Evolutionary conservation across 768 basidiomycete species (phyloP).

Genomic region (Mycena indigotica): DNA sequence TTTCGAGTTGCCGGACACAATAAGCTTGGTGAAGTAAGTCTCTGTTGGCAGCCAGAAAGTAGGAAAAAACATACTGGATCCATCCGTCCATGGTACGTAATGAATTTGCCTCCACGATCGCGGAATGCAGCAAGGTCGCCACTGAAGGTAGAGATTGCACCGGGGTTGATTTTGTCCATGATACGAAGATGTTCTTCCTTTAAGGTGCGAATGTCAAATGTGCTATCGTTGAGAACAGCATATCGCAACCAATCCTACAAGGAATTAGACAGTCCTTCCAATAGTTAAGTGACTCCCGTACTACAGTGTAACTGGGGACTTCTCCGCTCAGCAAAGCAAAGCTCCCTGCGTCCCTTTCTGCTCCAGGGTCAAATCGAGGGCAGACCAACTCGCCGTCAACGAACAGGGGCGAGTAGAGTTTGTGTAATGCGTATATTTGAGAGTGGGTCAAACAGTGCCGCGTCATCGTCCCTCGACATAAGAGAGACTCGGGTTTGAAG

Average conservation of each 20-base stretch:
- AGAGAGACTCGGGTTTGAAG: constrained; percentile 22
- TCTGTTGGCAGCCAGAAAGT: not conserved
- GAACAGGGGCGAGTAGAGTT: constrained; percentile 25
- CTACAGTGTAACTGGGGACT: no score
- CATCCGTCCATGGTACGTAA: constrained; percentile 27
- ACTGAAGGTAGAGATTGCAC: constrained; percentile 19
- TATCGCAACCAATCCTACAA: constrained; percentile 14
- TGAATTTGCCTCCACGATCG: constrained; percentile 28
- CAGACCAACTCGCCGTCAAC: constrained; percentile 19
- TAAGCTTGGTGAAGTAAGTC: constrained; percentile 11
- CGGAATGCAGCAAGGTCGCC: constrained; percentile 24
- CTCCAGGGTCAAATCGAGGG: constrained; percentile 22
- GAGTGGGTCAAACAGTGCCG: constrained; percentile 20
- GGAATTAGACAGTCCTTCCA: no score
- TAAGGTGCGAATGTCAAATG: constrained; percentile 8
- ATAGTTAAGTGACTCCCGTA: no score
- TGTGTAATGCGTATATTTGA: constrained; percentile 26
- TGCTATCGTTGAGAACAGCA: constrained; percentile 15
- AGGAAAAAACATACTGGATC: constrained; percentile 12
- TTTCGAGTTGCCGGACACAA: constrained; percentile 26
- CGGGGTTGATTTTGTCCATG: constrained; percentile 7
- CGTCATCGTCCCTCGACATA: constrained; percentile 11
- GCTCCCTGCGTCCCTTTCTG: not conserved
- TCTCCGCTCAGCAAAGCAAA: no score
- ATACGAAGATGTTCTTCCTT: not conserved